These are phyloP conservation scores for Hyphopichia wangnamkhiaoensis DNA, from an alignment of 1,139 yeast genomes.

Conservation along the genomic window DNA sequence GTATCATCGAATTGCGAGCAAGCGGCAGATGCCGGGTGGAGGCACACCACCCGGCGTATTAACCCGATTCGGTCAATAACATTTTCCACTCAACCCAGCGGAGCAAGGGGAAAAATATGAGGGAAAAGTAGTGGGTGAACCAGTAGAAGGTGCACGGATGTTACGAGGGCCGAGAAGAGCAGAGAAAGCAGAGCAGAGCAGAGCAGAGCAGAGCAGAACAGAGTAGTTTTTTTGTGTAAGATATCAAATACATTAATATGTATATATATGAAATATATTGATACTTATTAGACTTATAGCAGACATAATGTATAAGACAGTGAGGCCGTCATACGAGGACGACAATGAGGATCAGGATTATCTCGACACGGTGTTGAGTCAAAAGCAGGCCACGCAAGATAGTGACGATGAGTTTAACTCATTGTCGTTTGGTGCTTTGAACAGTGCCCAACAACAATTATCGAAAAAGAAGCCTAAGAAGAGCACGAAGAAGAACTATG, in stretches of 20 bases:
- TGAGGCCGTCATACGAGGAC: constrained; percentile 12
- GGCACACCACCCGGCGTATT: too few species aligned
- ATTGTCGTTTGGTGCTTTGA: constrained; percentile 61
- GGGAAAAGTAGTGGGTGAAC: background rate
- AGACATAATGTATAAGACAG: constrained; percentile 2
- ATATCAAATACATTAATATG: too few species aligned
- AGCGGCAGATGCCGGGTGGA: too few species aligned
- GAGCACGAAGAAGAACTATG: constrained; percentile 8
- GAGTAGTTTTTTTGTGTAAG: too few species aligned
- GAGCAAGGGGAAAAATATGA: too few species aligned
- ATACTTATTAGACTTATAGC: too few species aligned
- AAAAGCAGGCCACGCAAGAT: constrained; percentile 4
- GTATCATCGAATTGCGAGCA: too few species aligned
- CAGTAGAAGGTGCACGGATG: background rate
- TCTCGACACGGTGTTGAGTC: constrained; percentile 2
- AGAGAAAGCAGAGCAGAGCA: background rate
- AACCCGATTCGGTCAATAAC: too few species aligned
- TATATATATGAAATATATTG: too few species aligned
- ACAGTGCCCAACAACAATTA: constrained; percentile 55
- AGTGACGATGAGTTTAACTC: constrained; percentile 14
- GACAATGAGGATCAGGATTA: constrained; percentile 7
- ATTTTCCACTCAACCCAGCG: too few species aligned
- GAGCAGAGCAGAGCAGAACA: background rate
- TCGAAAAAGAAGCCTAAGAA: constrained; percentile 27
- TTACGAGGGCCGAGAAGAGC: background rate